phyloP scores from a whole-genome alignment of 331 rosid genomes.

The Quercus lobata region DNA sequence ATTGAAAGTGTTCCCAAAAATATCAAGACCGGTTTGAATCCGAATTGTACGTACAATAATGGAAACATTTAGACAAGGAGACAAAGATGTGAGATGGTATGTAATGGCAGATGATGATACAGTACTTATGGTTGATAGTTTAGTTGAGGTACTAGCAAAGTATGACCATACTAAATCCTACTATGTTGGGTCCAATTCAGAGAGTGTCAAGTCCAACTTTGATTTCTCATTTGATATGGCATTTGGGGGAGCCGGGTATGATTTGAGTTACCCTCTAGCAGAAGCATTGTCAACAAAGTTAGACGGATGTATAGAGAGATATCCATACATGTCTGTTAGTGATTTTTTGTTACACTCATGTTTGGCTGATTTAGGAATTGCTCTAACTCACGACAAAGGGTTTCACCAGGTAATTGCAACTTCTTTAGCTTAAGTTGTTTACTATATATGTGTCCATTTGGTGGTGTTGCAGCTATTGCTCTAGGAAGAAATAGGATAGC shows the following conservation, averaged over 20 bases:
- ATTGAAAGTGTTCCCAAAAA: background rate
- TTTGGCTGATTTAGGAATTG: constrained; percentile 40
- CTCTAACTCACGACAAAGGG: constrained; percentile 18
- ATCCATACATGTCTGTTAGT: constrained; percentile 20
- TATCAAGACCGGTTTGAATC: background rate
- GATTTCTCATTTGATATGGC: constrained; percentile 22
- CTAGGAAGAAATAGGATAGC: too few relatives aligned
- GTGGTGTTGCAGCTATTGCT: background rate
- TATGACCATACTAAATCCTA: constrained; percentile 34
- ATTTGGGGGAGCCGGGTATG: too few relatives aligned
- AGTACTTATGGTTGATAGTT: constrained; percentile 28
- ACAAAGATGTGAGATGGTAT: constrained; percentile 41
- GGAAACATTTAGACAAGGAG: constrained; percentile 33
- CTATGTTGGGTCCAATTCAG: constrained; percentile 42
- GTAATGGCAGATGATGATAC: constrained; percentile 54
- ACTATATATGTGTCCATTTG: background rate
- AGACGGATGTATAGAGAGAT: constrained; percentile 41
- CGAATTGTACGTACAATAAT: constrained; percentile 24
- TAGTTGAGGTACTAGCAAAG: constrained; percentile 28
- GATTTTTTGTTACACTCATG: constrained; percentile 37
- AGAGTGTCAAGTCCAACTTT: constrained; percentile 31
- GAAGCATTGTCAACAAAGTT: constrained; percentile 20
- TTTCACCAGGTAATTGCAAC: too few relatives aligned
- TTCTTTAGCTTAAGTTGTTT: too few relatives aligned
- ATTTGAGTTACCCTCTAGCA: constrained; percentile 23